Evolutionary conservation across 2,329 filamentous ascomycete genomes (phyloP).

Genomic region (Fusarium fracticaudum): DNA sequence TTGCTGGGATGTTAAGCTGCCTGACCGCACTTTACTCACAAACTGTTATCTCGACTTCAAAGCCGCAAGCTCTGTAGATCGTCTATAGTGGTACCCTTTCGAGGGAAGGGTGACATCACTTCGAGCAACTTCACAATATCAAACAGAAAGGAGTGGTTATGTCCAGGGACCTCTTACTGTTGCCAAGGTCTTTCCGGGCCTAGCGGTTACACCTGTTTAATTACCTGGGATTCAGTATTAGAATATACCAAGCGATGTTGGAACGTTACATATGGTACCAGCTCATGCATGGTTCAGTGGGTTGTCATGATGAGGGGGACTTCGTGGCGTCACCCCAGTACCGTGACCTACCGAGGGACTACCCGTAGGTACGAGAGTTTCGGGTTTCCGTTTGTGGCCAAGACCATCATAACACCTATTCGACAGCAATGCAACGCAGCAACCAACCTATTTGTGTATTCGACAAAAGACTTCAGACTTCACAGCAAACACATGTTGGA

Average conservation of each 20-base stretch:
- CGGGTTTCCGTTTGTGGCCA: constrained; percentile 28
- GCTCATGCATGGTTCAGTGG: neutral
- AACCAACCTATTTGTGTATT: neutral
- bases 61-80: neutral
- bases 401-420: constrained; percentile 20
- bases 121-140: neutral
- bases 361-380: constrained; percentile 13
- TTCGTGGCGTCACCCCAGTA: constrained; percentile 4
- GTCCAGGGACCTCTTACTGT: neutral
- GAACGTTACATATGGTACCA: neutral
- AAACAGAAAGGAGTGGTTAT: neutral
- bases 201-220: neutral
- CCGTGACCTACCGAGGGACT: neutral
- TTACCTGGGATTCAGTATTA: neutral
- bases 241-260: neutral
- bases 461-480: neutral
- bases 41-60: neutral
- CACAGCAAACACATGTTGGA: neutral
- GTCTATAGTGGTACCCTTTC: neutral
- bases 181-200: neutral
- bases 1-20: neutral
- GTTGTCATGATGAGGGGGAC: constrained; percentile 17
- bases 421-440: neutral
- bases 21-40: neutral
- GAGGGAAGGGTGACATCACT: constrained; percentile 8